A percentile compares a stretch with the other conserved stretches of the same genome.
These are phyloP conservation scores for Aspergillus fructus DNA, from an alignment of 2,329 filamentous ascomycete genomes.

Conservation along the genomic window DNA sequence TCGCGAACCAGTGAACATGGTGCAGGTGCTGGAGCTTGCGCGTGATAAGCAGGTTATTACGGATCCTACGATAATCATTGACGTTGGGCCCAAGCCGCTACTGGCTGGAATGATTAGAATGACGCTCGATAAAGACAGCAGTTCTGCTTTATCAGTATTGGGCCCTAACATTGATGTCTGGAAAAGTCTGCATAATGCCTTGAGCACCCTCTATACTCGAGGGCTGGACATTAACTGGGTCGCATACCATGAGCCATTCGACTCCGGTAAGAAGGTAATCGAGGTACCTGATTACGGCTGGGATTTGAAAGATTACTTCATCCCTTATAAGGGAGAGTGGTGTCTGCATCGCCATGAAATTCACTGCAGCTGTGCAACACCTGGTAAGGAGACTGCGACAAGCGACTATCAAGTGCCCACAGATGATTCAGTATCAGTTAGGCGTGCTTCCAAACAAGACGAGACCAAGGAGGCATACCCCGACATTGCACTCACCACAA, in stretches of 20 bases:
- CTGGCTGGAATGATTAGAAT: constrained; percentile 68
- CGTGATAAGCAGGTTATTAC: constrained; percentile 51
- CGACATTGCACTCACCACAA: neutral
- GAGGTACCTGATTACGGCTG: constrained; percentile 66
- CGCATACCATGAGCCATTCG: constrained; percentile 65
- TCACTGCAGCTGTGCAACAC: neutral
- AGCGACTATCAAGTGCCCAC: neutral
- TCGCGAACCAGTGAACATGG: constrained; percentile 69
- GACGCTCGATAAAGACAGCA: constrained; percentile 55
- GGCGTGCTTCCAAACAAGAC: neutral
- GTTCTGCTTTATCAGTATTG: constrained; percentile 61
- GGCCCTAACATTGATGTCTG: constrained; percentile 54
- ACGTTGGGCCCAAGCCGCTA: constrained; percentile 71
- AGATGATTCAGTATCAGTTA: neutral
- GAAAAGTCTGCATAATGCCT: constrained; percentile 62
- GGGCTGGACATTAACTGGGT: constrained; percentile 68
- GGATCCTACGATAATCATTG: constrained; percentile 68
- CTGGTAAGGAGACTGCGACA: neutral
- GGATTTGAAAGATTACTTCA: constrained; percentile 71
- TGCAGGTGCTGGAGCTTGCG: constrained; percentile 59
- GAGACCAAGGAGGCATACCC: neutral
- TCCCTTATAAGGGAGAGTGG: constrained; percentile 53
- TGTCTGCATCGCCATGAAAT: neutral
- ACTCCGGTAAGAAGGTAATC: constrained; percentile 58
- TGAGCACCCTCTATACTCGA: constrained; percentile 57